phyloP scores from a whole-genome alignment of 2,329 filamentous ascomycete genomes.

The Karstenula rhodostoma region DNA sequence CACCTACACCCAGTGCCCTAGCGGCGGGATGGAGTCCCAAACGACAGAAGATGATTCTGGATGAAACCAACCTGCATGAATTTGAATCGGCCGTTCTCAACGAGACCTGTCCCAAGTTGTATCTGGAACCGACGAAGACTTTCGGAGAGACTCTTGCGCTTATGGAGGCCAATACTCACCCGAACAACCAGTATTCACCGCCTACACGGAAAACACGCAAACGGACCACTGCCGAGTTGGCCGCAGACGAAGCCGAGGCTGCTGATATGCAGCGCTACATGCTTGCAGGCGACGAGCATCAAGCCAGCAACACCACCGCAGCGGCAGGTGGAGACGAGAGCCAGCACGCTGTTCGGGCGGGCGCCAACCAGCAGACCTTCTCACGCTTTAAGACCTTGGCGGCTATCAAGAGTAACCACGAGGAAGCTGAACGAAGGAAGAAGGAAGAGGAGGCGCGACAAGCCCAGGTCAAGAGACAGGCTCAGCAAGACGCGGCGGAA shows the following conservation, averaged over 20 bases:
- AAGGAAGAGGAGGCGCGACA: slow-evolving; percentile 59
- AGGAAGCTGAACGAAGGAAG: slow-evolving; percentile 69
- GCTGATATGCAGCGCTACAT: slow-evolving; percentile 91
- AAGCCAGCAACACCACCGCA: slow-evolving; percentile 65
- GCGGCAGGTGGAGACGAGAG: slow-evolving; percentile 75
- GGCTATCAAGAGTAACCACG: slow-evolving; percentile 79
- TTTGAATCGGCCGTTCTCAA: slow-evolving; percentile 81
- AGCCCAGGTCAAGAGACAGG: slow-evolving; percentile 51
- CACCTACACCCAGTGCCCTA: slow-evolving; percentile 65
- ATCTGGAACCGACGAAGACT: slow-evolving; percentile 77
- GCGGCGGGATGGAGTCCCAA: slow-evolving; percentile 73
- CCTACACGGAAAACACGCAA: slow-evolving; percentile 90
- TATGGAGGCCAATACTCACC: slow-evolving; percentile 75
- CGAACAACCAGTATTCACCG: slow-evolving; percentile 77
- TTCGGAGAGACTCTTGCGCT: slow-evolving; percentile 74
- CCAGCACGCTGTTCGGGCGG: slow-evolving; percentile 60
- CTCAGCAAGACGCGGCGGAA: slow-evolving; percentile 45
- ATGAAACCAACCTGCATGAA: slow-evolving; percentile 74
- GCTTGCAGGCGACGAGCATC: slow-evolving; percentile 87
- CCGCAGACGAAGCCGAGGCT: slow-evolving; percentile 89
- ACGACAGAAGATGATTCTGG: slow-evolving; percentile 76
- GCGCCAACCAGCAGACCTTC: slow-evolving; percentile 83
- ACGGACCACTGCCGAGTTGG: slow-evolving; percentile 92
- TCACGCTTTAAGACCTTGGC: slow-evolving; percentile 92
- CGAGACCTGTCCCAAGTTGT: slow-evolving; percentile 76